Conservation (phyloP, 106 monocot genomes). For the Acorus calamus region DNA sequence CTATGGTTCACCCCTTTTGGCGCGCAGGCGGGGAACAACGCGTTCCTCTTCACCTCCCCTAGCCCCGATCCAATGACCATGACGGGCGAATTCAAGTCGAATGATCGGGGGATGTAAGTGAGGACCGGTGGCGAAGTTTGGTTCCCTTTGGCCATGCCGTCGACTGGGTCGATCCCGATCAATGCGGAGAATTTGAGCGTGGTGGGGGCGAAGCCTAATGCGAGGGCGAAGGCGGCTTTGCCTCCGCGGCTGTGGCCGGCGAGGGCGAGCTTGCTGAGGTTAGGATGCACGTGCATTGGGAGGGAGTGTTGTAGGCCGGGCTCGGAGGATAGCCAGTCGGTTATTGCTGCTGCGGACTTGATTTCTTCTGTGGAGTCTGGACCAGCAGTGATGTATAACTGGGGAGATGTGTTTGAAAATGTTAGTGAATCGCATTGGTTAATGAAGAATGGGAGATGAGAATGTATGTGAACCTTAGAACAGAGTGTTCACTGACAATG, state of each 20-base stretch:
- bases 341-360: conserved; percentile 25
- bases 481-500: no score
- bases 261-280: conserved; percentile 35
- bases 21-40: conserved; percentile 62
- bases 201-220: conserved; percentile 22
- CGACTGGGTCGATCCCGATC: conserved; percentile 74
- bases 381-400: conserved; percentile 56
- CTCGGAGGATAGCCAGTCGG: conserved; percentile 37
- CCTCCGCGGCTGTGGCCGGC: conserved; percentile 81
- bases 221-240: conserved; percentile 72
- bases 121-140: conserved; percentile 68
- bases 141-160: conserved; percentile 56
- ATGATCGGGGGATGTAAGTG: conserved; percentile 42
- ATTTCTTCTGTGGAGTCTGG: conserved; percentile 59
- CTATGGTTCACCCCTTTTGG: conserved; percentile 72
- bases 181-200: conserved; percentile 42
- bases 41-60: conserved; percentile 40
- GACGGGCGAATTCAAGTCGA: conserved; percentile 28
- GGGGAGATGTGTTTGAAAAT: not conserved
- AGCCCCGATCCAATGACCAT: conserved; percentile 67
- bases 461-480: no score
- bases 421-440: no score
- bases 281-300: conserved; percentile 18
- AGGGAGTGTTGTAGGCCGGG: conserved; percentile 21
- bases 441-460: no score